Evolutionary conservation across 495 filamentous ascomycete genomes (phyloP).

Genomic region (Cladorrhinum samala): DNA sequence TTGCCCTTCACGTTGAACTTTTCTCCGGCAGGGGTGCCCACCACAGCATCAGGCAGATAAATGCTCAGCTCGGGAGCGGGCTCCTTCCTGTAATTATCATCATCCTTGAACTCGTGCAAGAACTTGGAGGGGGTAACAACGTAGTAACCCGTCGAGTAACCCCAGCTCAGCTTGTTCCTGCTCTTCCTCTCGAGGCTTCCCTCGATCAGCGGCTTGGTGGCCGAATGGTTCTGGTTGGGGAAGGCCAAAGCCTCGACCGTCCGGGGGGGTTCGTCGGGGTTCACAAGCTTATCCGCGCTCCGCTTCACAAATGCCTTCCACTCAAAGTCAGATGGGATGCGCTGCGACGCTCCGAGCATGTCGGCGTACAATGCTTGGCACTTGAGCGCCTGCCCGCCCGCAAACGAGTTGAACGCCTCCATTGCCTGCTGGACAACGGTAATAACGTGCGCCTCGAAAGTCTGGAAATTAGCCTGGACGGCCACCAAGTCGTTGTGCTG

Average conservation of each 20-base stretch:
- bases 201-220: constrained; percentile 78
- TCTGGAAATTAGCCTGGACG: constrained; percentile 80
- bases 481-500: constrained; percentile 82
- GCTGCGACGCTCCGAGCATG: constrained; percentile 69
- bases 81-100: constrained; percentile 75
- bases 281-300: constrained; percentile 65
- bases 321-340: constrained; percentile 85
- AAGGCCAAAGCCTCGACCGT: constrained; percentile 66
- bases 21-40: constrained; percentile 65
- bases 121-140: constrained; percentile 80
- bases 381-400: constrained; percentile 74
- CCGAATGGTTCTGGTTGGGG: constrained; percentile 77
- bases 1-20: constrained; percentile 97
- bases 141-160: constrained; percentile 77
- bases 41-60: constrained; percentile 83
- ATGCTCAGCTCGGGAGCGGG: constrained; percentile 80
- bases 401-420: constrained; percentile 68
- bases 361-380: constrained; percentile 73
- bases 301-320: constrained; percentile 76
- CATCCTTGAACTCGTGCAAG: constrained; percentile 93
- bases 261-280: constrained; percentile 68
- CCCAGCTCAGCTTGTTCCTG: constrained; percentile 65
- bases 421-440: constrained; percentile 75
- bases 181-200: constrained; percentile 83
- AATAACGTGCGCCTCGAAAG: constrained; percentile 83